phyloP scores from a whole-genome alignment of 2,329 filamentous ascomycete genomes.

The Aspergillus eucalypticola region DNA sequence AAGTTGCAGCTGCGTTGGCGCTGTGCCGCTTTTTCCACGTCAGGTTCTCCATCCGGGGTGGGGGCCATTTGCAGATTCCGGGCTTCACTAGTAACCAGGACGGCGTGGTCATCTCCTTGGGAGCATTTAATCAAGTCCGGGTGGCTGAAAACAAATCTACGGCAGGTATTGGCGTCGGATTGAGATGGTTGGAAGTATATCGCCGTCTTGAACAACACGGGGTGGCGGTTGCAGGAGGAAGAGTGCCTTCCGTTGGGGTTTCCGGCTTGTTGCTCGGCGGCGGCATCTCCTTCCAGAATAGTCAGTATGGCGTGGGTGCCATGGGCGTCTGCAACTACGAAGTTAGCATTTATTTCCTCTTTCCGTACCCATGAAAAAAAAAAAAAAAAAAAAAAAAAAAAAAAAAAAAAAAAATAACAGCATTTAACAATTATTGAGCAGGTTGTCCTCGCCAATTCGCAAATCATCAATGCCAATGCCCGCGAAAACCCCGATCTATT shows the following conservation, averaged over 20 bases:
- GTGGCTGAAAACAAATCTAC: constrained; percentile 36
- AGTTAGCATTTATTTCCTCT: constrained; percentile 5
- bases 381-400: rapidly evolving
- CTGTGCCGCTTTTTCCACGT: constrained; percentile 11
- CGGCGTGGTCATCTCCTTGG: constrained; percentile 54
- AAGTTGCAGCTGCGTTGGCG: not conserved
- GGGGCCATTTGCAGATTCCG: constrained; percentile 22
- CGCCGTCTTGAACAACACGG: constrained; percentile 41
- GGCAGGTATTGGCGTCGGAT: constrained; percentile 49
- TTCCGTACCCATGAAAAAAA: not conserved
- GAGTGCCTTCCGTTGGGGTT: constrained; percentile 47
- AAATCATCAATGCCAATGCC: constrained; percentile 17
- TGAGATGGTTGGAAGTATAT: constrained; percentile 50
- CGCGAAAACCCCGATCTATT: constrained; percentile 29
- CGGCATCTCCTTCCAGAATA: constrained; percentile 20
- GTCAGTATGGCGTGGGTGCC: constrained; percentile 17
- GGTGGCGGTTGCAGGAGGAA: constrained; percentile 48
- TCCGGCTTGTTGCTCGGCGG: constrained; percentile 49
- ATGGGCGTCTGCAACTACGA: constrained; percentile 21
- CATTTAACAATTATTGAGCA: not conserved
- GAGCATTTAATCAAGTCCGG: constrained; percentile 39
- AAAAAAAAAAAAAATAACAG: rapidly evolving
- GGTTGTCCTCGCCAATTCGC: constrained; percentile 21
- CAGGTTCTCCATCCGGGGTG: constrained; percentile 23
- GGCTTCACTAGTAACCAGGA: constrained; percentile 24